Evolutionary conservation across 305 asterid species (phyloP).

Genomic region (Fraxinus sp.): DNA sequence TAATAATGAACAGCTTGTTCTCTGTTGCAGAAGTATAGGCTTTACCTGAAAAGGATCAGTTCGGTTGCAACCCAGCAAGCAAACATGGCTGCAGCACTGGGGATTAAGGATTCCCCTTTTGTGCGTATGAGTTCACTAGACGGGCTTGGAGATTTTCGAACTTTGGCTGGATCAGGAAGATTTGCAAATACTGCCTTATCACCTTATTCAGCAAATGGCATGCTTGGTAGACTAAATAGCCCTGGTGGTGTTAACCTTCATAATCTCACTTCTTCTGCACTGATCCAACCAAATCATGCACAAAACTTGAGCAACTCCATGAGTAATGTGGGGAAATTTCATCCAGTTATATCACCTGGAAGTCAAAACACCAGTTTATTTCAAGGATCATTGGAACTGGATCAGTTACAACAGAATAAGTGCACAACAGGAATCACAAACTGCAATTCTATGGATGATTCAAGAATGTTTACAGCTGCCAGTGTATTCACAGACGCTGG

Average conservation of each 20-base stretch:
- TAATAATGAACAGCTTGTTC: neutral
- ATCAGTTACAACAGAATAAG: slow-evolving; percentile 38
- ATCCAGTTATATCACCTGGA: slow-evolving; percentile 27
- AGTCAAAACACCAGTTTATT: slow-evolving; percentile 32
- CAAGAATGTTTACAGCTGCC: slow-evolving; percentile 37
- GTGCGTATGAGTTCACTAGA: slow-evolving; percentile 61
- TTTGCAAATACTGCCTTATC: slow-evolving; percentile 44
- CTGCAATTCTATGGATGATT: slow-evolving; percentile 39
- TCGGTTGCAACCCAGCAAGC: slow-evolving; percentile 68
- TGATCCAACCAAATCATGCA: slow-evolving; percentile 51
- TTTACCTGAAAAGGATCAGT: slow-evolving; percentile 74
- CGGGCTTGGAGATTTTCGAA: slow-evolving; percentile 63
- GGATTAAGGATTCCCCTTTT: slow-evolving; percentile 70
- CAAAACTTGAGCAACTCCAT: slow-evolving; percentile 37
- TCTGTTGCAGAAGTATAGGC: slow-evolving; percentile 75
- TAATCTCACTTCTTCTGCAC: slow-evolving; percentile 40
- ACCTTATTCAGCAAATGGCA: slow-evolving; percentile 34
- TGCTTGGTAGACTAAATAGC: slow-evolving; percentile 57
- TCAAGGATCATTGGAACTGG: slow-evolving; percentile 43
- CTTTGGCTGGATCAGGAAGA: slow-evolving; percentile 56
- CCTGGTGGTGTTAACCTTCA: slow-evolving; percentile 49
- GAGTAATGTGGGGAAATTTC: slow-evolving; percentile 30
- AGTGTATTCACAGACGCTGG: slow-evolving; percentile 31
- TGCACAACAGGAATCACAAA: slow-evolving; percentile 19
- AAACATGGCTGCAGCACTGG: slow-evolving; percentile 74